Evolutionary conservation across 2,329 filamentous ascomycete species (phyloP).

Genomic region (Balansia obtecta): DNA sequence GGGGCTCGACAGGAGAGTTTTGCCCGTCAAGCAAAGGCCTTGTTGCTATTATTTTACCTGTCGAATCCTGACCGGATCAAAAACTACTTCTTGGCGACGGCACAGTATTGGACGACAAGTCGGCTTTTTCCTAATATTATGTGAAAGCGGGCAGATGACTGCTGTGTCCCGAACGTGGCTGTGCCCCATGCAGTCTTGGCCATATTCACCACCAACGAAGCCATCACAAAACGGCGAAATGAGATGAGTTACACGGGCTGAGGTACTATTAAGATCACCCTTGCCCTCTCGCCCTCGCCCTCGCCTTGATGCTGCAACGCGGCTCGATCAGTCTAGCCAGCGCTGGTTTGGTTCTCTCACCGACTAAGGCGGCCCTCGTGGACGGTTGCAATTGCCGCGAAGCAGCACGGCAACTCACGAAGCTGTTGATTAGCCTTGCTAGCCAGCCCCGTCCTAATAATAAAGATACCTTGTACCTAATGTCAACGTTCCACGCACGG

Average conservation of each 20-base stretch:
- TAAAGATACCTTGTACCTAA: too few relatives aligned
- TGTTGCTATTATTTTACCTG: not conserved
- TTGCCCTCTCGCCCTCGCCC: not conserved
- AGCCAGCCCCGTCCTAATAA: too few relatives aligned
- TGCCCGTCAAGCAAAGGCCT: not conserved
- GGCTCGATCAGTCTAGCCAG: not conserved
- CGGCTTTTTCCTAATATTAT: too few relatives aligned
- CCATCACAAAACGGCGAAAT: not conserved
- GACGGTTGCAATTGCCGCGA: too few relatives aligned
- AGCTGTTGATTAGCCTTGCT: too few relatives aligned
- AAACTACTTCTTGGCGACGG: not conserved
- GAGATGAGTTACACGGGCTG: not conserved
- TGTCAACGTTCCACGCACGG: too few relatives aligned
- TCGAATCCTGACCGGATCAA: too few relatives aligned
- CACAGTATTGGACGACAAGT: not conserved
- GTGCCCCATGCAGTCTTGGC: not conserved
- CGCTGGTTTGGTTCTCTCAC: not conserved
- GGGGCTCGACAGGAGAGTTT: slow-evolving; percentile 2
- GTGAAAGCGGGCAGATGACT: too few relatives aligned
- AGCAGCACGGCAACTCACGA: too few relatives aligned
- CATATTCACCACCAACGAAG: too few relatives aligned
- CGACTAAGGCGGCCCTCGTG: too few relatives aligned
- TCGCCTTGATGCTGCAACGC: not conserved
- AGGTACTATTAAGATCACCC: not conserved
- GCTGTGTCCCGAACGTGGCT: not conserved